Evolutionary conservation across 345 rosid species (phyloP).

Genomic region (Salix purpurea): DNA sequence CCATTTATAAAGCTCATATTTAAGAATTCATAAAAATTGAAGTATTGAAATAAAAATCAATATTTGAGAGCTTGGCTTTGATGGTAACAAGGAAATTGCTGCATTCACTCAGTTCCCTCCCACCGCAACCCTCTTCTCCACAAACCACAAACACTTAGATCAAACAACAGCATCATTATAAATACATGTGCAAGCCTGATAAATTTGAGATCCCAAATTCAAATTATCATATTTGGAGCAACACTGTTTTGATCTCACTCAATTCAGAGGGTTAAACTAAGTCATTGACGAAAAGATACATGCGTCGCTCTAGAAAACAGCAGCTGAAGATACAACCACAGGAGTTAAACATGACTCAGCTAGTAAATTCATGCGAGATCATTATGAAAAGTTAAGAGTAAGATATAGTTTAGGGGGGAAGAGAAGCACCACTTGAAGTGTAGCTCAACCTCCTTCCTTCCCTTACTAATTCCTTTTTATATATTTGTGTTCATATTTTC

Average conservation of each 20-base stretch:
- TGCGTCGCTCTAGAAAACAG: too few species aligned
- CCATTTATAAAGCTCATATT: not conserved
- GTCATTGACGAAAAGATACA: not conserved
- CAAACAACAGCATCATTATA: not conserved
- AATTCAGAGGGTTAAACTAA: not conserved
- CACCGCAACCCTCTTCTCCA: not conserved
- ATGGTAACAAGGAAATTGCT: not conserved
- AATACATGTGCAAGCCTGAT: not conserved
- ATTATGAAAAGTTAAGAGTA: too few species aligned
- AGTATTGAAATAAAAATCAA: not conserved
- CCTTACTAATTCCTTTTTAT: too few species aligned
- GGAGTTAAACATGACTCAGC: too few species aligned
- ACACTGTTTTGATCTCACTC: not conserved
- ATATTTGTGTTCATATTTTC: too few species aligned
- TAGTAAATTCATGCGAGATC: too few species aligned
- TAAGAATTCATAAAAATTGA: not conserved
- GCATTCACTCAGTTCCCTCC: not conserved
- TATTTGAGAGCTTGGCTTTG: not conserved
- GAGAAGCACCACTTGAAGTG: too few species aligned
- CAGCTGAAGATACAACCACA: too few species aligned
- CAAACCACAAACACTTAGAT: not conserved
- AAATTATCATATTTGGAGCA: not conserved
- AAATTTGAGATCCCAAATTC: not conserved
- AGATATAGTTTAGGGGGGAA: too few species aligned
- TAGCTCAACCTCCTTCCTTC: too few species aligned